Conservation (phyloP, 768 basidiomycete genomes). For the Psilocybe sp. region DNA sequence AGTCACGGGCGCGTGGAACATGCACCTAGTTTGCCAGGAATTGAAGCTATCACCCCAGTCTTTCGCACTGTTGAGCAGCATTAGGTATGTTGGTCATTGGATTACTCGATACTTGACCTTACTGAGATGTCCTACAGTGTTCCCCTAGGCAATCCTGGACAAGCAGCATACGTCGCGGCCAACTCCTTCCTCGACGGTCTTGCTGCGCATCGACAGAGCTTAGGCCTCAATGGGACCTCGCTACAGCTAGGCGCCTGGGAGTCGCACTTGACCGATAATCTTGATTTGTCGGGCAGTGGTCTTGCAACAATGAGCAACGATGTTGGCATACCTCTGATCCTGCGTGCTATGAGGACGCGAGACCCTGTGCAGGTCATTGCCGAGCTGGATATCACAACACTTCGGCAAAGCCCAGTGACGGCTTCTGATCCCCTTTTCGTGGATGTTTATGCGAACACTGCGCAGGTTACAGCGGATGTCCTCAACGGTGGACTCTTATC, state of each 20-base stretch:
- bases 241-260: constrained; percentile 20
- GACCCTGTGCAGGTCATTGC: constrained; percentile 20
- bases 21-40: constrained; percentile 20
- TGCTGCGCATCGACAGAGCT: constrained; percentile 9
- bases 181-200: constrained; percentile 18
- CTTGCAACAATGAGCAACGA: constrained; percentile 12
- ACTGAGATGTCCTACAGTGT: constrained; percentile 7
- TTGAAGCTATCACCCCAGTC: constrained; percentile 13
- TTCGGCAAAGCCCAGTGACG: constrained; percentile 5
- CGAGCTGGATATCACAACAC: constrained; percentile 6
- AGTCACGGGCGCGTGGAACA: constrained; percentile 24
- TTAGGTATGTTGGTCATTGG: constrained; percentile 12
- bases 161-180: constrained; percentile 18
- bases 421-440: constrained; percentile 10
- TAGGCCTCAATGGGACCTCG: constrained; percentile 12
- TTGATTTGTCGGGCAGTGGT: constrained; percentile 1
- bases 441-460: constrained; percentile 1
- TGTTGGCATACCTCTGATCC: constrained; percentile 20
- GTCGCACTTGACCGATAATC: constrained; percentile 13
- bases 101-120: not conserved
- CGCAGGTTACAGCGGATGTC: not conserved
- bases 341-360: constrained; percentile 11
- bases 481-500: not conserved
- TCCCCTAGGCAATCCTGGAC: constrained; percentile 16
- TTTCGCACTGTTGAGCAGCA: constrained; percentile 24